Base-by-base conservation (phyloP, 345 rosid species). In the Brassica rapa region DNA sequence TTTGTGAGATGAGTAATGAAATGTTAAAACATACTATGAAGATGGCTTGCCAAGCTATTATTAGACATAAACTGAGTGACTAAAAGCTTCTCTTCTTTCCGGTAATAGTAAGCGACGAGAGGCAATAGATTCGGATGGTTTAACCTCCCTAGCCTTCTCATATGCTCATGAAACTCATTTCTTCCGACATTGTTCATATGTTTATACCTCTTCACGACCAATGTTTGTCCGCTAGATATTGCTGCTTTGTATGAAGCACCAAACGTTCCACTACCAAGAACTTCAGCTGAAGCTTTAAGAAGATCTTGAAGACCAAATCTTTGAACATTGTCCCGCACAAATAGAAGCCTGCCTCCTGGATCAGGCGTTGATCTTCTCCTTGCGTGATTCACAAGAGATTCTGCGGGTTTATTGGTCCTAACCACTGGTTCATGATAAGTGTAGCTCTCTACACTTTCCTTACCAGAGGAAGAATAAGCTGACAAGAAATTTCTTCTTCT, bases 191-290 rank as follows among this genome's bases (percentile, higher is more conserved):
- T 84, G 62, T 81, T 91, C 94, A 91, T 91, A 65, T 86, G 94
- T 80, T 89, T 86, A 64, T 89, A 91, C 83, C 92, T 87, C 87
- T 91, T 91, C 68, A 91, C 97, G 19, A 91, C 97, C 72, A 85
- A 56, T 1, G 86, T 46, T 39, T 74, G 78, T 15, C 87, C 86
- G 0, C 53, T 67, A 55, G 67, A 33, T 25, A 87, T 84, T 0
- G 70, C 79, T 0, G 97, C 90, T 80, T 91, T 91, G 77, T 89
- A 91, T 0, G 97, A 88, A 62, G 94, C 85, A 29, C 97, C 97
- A 67, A 88, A 89, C 0, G 89, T 87, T 62, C 97, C 97, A 46
- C 94, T 91, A 19, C 97, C 97, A 70, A 91, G 73, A 24, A 91
- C 90, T 76, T 89, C 93, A 8, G 97, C 97, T 0, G 94, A 88